Conservation (phyloP, 257 asterid species). For the Hygrophila difformis region DNA sequence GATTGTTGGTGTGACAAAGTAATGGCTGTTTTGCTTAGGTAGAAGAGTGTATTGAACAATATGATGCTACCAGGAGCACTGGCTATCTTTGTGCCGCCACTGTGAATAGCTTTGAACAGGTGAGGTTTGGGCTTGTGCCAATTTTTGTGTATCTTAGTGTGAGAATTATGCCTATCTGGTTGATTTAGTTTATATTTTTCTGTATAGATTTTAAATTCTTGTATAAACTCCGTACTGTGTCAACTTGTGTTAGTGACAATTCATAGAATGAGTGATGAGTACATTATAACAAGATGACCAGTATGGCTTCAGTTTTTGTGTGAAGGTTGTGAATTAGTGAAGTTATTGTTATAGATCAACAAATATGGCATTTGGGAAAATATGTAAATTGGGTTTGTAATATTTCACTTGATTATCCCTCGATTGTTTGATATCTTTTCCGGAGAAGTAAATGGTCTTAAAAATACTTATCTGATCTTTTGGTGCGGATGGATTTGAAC, state of each 20-base stretch:
- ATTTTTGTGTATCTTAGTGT: background rate
- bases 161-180: slow-evolving; percentile 10
- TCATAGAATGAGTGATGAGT: too few relatives aligned
- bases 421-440: too few relatives aligned
- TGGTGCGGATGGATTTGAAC: too few relatives aligned
- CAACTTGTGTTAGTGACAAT: background rate
- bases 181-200: background rate
- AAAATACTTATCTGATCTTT: too few relatives aligned
- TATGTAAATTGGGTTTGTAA: too few relatives aligned
- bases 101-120: slow-evolving; percentile 55
- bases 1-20: background rate
- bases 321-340: too few relatives aligned
- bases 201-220: background rate
- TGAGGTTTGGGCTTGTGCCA: slow-evolving; percentile 10
- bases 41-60: slow-evolving; percentile 43
- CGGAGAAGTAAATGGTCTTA: too few relatives aligned
- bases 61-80: slow-evolving; percentile 77
- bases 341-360: too few relatives aligned
- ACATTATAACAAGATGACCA: too few relatives aligned
- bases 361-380: too few relatives aligned
- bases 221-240: background rate
- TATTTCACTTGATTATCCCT: too few relatives aligned
- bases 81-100: slow-evolving; percentile 79
- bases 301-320: too few relatives aligned
- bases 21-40: slow-evolving; percentile 32